Evolutionary conservation across 495 filamentous ascomycete species (phyloP).

Genomic region (Stereocaulon alpinum): DNA sequence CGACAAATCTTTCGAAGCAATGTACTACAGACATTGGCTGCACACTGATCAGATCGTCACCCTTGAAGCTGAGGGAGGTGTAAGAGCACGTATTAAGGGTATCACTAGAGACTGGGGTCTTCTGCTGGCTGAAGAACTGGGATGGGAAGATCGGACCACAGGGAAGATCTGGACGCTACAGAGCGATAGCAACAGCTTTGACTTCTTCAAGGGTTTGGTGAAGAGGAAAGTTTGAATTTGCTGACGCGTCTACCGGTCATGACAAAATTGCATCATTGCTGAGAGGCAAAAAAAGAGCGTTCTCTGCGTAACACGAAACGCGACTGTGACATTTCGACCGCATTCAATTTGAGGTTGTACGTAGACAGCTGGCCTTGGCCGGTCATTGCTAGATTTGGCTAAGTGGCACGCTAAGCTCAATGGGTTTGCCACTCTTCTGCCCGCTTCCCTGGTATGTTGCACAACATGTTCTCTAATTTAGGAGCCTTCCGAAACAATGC

Average conservation of each 20-base stretch:
- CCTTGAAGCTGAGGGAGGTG: conserved; percentile 72
- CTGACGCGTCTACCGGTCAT: neutral
- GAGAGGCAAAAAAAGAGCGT: no score
- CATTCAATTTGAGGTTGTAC: no score
- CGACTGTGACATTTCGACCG: no score
- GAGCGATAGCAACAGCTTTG: conserved; percentile 97
- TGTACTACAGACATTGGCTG: conserved; percentile 83
- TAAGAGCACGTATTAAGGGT: conserved; percentile 69
- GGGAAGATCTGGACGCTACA: conserved; percentile 76
- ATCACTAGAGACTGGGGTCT: conserved; percentile 85
- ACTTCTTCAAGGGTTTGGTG: conserved; percentile 86
- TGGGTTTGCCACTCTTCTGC: no score
- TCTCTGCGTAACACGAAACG: no score
- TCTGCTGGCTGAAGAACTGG: conserved; percentile 71
- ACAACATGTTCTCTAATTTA: no score
- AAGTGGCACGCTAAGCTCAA: no score
- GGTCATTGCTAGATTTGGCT: no score
- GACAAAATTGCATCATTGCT: neutral
- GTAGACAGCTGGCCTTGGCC: no score
- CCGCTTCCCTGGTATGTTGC: no score
- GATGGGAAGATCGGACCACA: conserved; percentile 57
- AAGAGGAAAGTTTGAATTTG: conserved; percentile 57
- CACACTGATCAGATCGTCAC: conserved; percentile 85
- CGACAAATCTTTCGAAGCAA: conserved; percentile 54
- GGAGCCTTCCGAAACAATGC: no score